phyloP scores from a whole-genome alignment of 495 filamentous ascomycete genomes.

The Talaromyces ruber region DNA sequence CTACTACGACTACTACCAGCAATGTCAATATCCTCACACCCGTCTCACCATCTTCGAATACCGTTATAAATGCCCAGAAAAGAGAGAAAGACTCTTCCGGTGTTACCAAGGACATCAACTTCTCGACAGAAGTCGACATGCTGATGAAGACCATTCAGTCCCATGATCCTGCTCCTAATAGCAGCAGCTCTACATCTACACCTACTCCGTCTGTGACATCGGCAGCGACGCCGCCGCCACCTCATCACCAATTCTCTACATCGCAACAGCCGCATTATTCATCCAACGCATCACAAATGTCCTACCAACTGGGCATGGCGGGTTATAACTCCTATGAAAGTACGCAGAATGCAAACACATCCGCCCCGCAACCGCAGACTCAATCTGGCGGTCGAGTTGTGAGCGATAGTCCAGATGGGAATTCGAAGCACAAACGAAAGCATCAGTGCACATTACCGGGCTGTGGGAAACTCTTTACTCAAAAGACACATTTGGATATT shows the following conservation, averaged over 20 bases:
- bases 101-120: constrained; percentile 41
- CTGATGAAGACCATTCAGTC: constrained; percentile 85
- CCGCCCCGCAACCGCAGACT: not conserved
- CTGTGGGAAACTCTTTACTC: constrained; percentile 76
- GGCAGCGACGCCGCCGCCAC: constrained; percentile 12
- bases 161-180: constrained; percentile 4
- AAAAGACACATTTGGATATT: constrained; percentile 92
- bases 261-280: constrained; percentile 15
- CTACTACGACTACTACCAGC: constrained; percentile 25
- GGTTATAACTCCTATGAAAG: constrained; percentile 8
- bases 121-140: constrained; percentile 79
- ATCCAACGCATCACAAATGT: constrained; percentile 3
- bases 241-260: constrained; percentile 16
- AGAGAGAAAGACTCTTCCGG: constrained; percentile 1
- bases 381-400: not conserved
- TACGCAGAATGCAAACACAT: constrained; percentile 1
- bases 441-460: constrained; percentile 68
- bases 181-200: not conserved
- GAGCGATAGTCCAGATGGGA: not conserved
- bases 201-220: not conserved
- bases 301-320: not conserved
- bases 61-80: constrained; percentile 17
- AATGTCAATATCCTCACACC: constrained; percentile 22
- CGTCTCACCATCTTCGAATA: constrained; percentile 29
- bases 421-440: constrained; percentile 29